phyloP scores from a whole-genome alignment of 129 eudicot genomes.

The Centrapalus pauciflorus region DNA sequence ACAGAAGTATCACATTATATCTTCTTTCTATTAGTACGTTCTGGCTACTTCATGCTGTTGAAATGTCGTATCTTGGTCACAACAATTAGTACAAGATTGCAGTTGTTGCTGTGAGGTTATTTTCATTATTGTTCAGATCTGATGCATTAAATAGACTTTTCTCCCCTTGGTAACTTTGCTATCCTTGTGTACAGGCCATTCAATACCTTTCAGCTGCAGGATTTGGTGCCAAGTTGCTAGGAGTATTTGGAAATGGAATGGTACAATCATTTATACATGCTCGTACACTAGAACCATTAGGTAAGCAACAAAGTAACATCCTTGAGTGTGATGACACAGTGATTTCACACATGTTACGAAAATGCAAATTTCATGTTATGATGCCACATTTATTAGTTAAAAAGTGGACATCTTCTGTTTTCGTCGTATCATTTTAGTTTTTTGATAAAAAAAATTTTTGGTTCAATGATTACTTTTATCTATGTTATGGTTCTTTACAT shows the following conservation, averaged over 20 bases:
- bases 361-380: neutral
- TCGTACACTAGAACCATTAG: conserved; percentile 74
- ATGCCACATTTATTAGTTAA: neutral
- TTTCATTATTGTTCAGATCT: neutral
- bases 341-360: neutral
- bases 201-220: conserved; percentile 96
- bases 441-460: neutral
- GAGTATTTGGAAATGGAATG: conserved; percentile 96
- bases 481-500: neutral
- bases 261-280: conserved; percentile 94
- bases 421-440: neutral
- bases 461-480: neutral
- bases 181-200: conserved; percentile 63
- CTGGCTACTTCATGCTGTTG: neutral
- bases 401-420: conserved; percentile 1
- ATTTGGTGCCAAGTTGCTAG: conserved; percentile 97
- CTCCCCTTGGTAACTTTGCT: conserved; percentile 12
- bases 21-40: neutral
- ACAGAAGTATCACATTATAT: neutral
- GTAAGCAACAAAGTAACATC: conserved; percentile 29
- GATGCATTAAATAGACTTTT: neutral
- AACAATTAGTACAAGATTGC: neutral
- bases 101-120: conserved; percentile 2
- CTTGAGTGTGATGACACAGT: neutral
- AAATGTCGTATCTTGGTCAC: neutral